These are phyloP conservation scores for Daedaleopsis sinensis DNA, from an alignment of 768 basidiomycete species.

Conservation along the genomic window DNA sequence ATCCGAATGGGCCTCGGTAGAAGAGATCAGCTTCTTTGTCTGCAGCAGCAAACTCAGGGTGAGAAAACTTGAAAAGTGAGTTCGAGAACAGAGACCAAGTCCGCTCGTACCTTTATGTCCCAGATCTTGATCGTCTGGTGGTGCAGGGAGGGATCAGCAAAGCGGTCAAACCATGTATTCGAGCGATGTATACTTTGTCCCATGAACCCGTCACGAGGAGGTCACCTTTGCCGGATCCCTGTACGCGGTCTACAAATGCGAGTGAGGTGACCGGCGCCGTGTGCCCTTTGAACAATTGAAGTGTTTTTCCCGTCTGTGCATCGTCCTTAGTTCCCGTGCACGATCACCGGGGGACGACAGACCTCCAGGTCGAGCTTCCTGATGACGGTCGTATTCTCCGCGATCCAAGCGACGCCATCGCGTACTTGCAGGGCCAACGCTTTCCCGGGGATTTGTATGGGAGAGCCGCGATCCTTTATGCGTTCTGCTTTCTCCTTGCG, in stretches of 20 bases:
- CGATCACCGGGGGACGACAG: conserved; percentile 12
- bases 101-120: conserved; percentile 66
- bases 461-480: conserved; percentile 73
- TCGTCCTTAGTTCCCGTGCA: conserved; percentile 6
- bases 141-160: conserved; percentile 15
- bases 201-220: conserved; percentile 90
- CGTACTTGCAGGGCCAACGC: conserved; percentile 71
- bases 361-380: conserved; percentile 82
- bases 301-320: conserved; percentile 75
- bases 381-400: conserved; percentile 79
- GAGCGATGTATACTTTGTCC: conserved; percentile 64
- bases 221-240: conserved; percentile 44
- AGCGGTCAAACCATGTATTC: background rate
- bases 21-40: conserved; percentile 72
- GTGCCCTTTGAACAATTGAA: conserved; percentile 81
- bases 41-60: conserved; percentile 32
- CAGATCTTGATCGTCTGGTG: conserved; percentile 83
- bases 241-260: conserved; percentile 57
- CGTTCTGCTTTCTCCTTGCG: conserved; percentile 72
- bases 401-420: conserved; percentile 79
- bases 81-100: background rate
- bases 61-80: too few relatives aligned
- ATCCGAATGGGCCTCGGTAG: conserved; percentile 80
- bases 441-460: conserved; percentile 76
- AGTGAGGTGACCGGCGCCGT: conserved; percentile 87